phyloP scores from a whole-genome alignment of 208 protist genomes.

The Acanthamoeba triangularis region DNA sequence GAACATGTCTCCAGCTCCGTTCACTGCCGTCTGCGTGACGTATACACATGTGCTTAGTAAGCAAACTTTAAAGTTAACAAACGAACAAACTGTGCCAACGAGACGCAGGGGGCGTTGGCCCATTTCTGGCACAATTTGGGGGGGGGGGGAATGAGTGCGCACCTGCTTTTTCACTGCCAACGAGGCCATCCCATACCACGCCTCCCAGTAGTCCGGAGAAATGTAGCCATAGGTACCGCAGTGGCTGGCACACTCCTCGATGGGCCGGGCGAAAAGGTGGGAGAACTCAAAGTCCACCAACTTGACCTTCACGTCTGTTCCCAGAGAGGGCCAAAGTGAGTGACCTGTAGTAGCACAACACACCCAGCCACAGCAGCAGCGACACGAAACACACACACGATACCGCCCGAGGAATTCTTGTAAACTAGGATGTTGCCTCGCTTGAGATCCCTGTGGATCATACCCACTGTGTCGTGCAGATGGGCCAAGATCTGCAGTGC shows the following conservation, averaged over 20 bases:
- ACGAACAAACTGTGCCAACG: not conserved
- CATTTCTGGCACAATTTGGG: too few species aligned
- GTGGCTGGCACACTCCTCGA: not conserved
- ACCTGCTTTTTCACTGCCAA: not conserved
- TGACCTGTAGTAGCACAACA: too few species aligned
- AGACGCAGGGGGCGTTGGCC: too few species aligned
- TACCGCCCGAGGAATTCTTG: too few species aligned
- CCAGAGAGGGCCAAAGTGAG: not conserved
- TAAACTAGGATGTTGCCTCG: not conserved
- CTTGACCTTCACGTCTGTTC: conserved; percentile 1
- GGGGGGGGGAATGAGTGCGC: too few species aligned
- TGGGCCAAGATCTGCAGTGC: not conserved
- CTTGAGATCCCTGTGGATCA: too few species aligned
- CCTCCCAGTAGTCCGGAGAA: not conserved
- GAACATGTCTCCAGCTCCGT: conserved; percentile 11
- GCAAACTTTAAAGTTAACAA: not conserved
- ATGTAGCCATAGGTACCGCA: conserved; percentile 23
- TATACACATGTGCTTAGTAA: too few species aligned
- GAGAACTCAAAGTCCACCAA: conserved; percentile 38
- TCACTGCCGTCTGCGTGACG: not conserved
- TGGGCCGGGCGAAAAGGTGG: not conserved
- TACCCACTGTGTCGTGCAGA: too few species aligned
- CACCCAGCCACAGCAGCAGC: too few species aligned
- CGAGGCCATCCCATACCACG: not conserved
- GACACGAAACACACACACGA: too few species aligned